Evolutionary conservation across 202 grass and related monocot species (phyloP), one percentile per base, ranked within the genome.

Genomic region (Cymbopogon flexuosus): DNA sequence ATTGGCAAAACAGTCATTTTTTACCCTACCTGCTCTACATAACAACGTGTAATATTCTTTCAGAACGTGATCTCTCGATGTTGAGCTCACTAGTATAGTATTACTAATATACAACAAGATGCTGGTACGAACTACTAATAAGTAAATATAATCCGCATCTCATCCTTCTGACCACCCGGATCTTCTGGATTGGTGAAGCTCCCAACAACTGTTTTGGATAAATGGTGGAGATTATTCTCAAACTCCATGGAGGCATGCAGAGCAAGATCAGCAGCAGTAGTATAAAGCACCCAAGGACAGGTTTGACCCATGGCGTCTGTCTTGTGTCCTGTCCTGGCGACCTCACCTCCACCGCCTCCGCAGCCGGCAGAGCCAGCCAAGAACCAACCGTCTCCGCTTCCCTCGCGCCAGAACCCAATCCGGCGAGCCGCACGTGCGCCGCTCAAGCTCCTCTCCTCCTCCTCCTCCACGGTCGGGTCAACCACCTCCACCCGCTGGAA

Each of bases 391-490:
- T 15, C 62, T 23, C 74, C 75, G 35, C 21, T 4, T 29, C 58
- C 34, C 36, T 43, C 57, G 57, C 79, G 49, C 81, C 86, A 68
- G 9, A 79, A 34, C 22, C 81, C 86, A 78, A 82, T 45, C 85
- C 24, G 43, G 14, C 65, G 62, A 22, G 40, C 70, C 79, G 62
- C 86, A 80, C 86, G 86, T 80, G 81, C 86, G 31, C 49, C 73
- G 72, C 43, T 64, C 43, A 45, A 64, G 4, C 23, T 10, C 56
- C 4, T 11, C 61, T 5, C 4, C n/a, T 7, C 65, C 9, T 22
- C 7, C 7, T 33, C 1, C 45, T 10, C 31, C 71, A 41, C n/a
- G 52, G 19, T n/a, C 65, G 24, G 63, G 86, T 68, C 75, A 73
- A 67, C 74, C 74, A 49, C 72, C 75, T 23, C 77, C 62, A 34